Evolutionary conservation across 148 eudicot species (phyloP), one percentile per base, ranked within the genome.

Genomic region (Cornus florida): DNA sequence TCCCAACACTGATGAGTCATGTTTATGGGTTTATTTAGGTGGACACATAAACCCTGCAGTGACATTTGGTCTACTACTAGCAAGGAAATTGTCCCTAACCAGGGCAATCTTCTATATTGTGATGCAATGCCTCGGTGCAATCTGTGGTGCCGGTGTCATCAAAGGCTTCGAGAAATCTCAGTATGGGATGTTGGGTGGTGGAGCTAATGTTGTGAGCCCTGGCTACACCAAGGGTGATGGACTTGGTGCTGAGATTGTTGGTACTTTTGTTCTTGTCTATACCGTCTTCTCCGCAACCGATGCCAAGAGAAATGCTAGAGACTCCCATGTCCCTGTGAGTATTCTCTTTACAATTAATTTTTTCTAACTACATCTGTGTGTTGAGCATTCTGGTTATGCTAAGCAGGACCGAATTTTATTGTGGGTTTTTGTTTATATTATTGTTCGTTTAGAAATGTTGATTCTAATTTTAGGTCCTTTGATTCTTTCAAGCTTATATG

Each of bases 301-400:
- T 84, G 89, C 89, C 81, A 84, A 87, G 81, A 84, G 89, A 81
- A 87, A 73, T 84, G 89, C 87, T 43, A 84, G 89, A 59, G 87
- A 87, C 72, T 87, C 89, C 24, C 89, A 87, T 84, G 89, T 87
- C 46, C 89, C 89, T 74, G 89, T 87, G 75, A 78, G 89, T 64
- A 6, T 50, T 16, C 48, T 59, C 79, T 67, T 22, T 53, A 4
- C 4, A 43, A 4, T 43, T 43, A 43, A 43, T 43, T 6, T 43
- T 6, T 43, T 43, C 10, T 43, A 9, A 6, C 8, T 43, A 43
- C 7, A 7, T 6, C 0, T 43, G 48, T 43, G 48, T 43, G 48
- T 43, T 43, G 10, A 43, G 6, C 48, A 43, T 43, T 43, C 48
- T 43, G 10, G 0, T 43, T 43, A 4, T 4, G 48, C 48, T 43